Percentiles rank a stretch among this genome's conserved stretches.
These are phyloP conservation scores for Hibiscus tridactylites DNA, from an alignment of 345 rosid species.

Conservation along the genomic window DNA sequence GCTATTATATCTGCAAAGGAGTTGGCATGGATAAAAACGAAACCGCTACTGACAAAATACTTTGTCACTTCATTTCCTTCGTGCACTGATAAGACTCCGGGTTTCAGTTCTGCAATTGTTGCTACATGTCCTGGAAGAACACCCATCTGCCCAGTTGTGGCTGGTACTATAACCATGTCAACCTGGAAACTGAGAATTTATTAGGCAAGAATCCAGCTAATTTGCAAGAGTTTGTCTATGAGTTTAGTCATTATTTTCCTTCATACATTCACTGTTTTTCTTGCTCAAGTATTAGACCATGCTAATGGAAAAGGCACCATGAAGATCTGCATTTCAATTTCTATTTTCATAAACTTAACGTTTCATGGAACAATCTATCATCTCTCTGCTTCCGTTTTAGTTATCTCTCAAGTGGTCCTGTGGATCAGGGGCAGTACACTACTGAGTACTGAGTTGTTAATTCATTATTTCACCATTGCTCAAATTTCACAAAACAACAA, in stretches of 20 bases:
- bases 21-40: conserved; percentile 47
- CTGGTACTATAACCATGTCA: conserved; percentile 63
- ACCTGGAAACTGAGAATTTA: conserved; percentile 21
- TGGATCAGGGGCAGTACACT: not conserved
- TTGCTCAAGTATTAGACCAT: not conserved
- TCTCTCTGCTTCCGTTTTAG: not conserved
- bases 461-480: not conserved
- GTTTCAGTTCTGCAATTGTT: conserved; percentile 54
- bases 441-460: not conserved
- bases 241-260: not conserved
- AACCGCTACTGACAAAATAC: conserved; percentile 57
- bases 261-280: not conserved
- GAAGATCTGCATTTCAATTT: not conserved
- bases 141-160: conserved; percentile 64
- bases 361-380: not conserved
- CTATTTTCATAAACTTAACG: not conserved
- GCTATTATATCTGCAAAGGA: conserved; percentile 47
- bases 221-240: not conserved
- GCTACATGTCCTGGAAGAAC: conserved; percentile 55
- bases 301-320: not conserved
- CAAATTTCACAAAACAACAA: not conserved
- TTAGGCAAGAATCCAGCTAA: not conserved
- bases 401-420: not conserved
- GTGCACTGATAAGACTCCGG: conserved; percentile 55
- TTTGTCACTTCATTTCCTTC: conserved; percentile 43